These are phyloP conservation scores for Thraustochytrium sp. DNA, from an alignment of 352 stramenopile species.

Conservation along the genomic window DNA sequence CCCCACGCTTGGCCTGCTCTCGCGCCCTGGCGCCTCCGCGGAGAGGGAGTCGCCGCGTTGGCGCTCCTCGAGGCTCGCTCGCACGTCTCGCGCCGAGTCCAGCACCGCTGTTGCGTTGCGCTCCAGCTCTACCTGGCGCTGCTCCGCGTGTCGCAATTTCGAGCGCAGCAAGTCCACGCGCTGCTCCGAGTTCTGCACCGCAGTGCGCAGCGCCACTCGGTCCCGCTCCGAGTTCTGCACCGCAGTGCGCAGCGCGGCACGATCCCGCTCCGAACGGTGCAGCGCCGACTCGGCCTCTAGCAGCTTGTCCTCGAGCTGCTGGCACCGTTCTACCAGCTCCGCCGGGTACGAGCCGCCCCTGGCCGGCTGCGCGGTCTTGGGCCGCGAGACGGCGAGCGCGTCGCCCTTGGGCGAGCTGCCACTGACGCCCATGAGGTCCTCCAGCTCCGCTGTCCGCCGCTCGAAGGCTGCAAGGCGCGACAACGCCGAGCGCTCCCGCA, in stretches of 20 bases:
- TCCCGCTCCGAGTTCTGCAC: not conserved
- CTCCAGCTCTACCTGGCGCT: not conserved
- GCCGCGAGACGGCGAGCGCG: no score
- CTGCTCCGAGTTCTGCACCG: not conserved
- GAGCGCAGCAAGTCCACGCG: not conserved
- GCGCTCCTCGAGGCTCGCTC: not conserved
- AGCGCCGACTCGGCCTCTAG: not conserved
- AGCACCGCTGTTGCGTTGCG: not conserved
- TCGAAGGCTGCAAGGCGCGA: not conserved
- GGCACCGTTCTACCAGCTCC: not conserved
- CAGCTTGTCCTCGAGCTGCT: not conserved
- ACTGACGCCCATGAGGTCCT: not conserved
- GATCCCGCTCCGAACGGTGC: not conserved
- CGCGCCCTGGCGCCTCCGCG: not conserved
- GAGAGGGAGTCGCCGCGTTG: not conserved
- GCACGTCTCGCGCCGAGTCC: not conserved
- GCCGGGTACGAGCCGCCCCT: no score
- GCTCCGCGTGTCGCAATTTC: not conserved
- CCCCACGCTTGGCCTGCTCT: not conserved
- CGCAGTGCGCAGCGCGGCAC: not conserved
- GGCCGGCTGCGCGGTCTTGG: not conserved
- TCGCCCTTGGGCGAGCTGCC: not conserved
- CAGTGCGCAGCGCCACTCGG: not conserved
- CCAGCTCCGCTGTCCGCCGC: not conserved
- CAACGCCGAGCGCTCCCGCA: not conserved